Conservation (phyloP, 2,329 filamentous ascomycete genomes). For the Botryotinia narcissicola region DNA sequence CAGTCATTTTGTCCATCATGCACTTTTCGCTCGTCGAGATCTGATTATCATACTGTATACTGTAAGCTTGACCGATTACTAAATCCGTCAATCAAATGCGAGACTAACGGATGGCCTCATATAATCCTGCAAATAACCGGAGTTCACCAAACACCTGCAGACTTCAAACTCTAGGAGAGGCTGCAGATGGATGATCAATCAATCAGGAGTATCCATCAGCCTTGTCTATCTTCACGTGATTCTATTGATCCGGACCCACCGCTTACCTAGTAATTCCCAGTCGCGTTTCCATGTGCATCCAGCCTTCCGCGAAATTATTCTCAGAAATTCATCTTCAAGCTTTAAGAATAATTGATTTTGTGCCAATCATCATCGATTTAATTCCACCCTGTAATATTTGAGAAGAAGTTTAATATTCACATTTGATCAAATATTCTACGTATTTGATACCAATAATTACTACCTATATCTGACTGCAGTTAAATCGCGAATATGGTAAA, state of each 20-base stretch:
- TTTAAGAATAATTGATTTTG: conserved; percentile 4
- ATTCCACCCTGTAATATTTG: not conserved
- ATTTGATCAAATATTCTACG: not conserved
- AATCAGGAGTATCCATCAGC: conserved; percentile 2
- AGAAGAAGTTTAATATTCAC: not conserved
- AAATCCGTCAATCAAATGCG: not conserved
- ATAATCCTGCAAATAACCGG: not conserved
- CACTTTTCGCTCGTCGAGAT: not conserved
- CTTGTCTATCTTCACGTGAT: conserved; percentile 15
- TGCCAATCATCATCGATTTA: conserved; percentile 3
- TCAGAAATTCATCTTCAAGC: conserved; percentile 13
- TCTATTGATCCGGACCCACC: not conserved
- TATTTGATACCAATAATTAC: conserved; percentile 4
- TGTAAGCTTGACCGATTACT: conserved; percentile 9
- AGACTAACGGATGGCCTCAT: conserved; percentile 1
- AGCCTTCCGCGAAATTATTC: conserved; percentile 22
- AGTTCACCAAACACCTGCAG: conserved; percentile 1
- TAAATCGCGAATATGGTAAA: conserved; percentile 62
- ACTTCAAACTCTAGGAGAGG: conserved; percentile 3
- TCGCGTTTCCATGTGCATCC: conserved; percentile 21
- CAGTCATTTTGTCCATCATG: not conserved
- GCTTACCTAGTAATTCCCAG: conserved; percentile 7
- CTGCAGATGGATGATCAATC: not conserved
- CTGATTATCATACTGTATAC: not conserved
- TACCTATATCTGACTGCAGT: not conserved